phyloP scores from a whole-genome alignment of 2,329 filamentous ascomycete species.

The Lasiodiplodia citricola region DNA sequence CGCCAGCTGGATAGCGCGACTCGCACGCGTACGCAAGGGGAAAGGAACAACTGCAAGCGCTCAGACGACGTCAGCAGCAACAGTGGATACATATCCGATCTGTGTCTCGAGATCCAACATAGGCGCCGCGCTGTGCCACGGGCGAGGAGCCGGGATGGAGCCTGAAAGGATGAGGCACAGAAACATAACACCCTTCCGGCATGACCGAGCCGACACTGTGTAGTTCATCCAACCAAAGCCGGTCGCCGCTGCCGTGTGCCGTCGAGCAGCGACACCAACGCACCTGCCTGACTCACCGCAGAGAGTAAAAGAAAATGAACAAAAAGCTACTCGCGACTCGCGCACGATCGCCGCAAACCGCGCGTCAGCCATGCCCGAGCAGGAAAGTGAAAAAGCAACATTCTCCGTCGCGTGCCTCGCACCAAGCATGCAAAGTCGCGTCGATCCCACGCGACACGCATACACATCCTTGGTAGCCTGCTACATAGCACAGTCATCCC shows the following conservation, averaged over 20 bases:
- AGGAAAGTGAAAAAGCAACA: neutral
- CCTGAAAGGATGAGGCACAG: neutral
- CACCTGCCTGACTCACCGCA: neutral
- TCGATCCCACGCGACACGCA: neutral
- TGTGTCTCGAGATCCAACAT: neutral
- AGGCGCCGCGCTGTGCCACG: conserved; percentile 3
- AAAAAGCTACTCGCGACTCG: neutral
- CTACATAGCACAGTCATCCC: too few species aligned
- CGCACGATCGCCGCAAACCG: too few species aligned
- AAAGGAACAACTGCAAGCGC: neutral
- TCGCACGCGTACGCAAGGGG: neutral
- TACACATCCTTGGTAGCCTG: neutral
- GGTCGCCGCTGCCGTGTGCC: neutral
- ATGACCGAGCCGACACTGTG: neutral
- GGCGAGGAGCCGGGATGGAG: neutral
- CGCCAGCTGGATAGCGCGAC: too few species aligned
- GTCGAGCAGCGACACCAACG: neutral
- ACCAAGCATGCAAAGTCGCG: neutral
- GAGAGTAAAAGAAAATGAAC: neutral
- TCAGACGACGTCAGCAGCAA: neutral
- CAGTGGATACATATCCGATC: neutral
- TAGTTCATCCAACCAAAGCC: neutral
- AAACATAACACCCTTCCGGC: neutral
- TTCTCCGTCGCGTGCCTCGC: neutral
- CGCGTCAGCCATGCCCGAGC: neutral